These are phyloP conservation scores for Geopyxis carbonaria DNA, from an alignment of 495 filamentous ascomycete genomes.

Conservation along the genomic window DNA sequence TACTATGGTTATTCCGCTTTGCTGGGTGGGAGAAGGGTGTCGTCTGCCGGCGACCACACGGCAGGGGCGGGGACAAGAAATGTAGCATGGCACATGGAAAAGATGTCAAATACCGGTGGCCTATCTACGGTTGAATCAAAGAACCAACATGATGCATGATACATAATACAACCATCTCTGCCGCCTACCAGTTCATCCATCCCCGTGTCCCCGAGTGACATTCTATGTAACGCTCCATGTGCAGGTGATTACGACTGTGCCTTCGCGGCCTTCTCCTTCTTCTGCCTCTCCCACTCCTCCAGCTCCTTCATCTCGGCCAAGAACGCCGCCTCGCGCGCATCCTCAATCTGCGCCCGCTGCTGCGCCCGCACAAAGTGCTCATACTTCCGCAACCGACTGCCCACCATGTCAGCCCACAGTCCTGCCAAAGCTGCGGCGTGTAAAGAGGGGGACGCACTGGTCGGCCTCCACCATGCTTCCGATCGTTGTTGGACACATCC, in stretches of 20 bases:
- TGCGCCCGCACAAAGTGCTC: constrained; percentile 15
- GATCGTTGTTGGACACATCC: constrained; percentile 23
- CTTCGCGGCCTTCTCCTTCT: background rate
- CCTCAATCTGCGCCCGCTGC: constrained; percentile 9
- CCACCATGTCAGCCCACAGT: background rate
- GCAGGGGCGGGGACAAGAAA: too few species aligned
- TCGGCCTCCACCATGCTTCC: constrained; percentile 24
- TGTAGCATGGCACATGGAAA: too few species aligned
- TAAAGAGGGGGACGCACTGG: constrained; percentile 5
- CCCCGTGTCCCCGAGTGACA: too few species aligned
- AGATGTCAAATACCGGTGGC: too few species aligned
- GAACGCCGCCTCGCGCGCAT: constrained; percentile 11
- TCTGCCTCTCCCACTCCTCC: constrained; percentile 8
- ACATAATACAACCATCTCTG: too few species aligned
- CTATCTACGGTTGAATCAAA: too few species aligned
- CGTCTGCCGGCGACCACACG: too few species aligned
- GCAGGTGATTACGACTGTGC: background rate
- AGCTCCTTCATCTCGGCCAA: constrained; percentile 15
- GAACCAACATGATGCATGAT: too few species aligned
- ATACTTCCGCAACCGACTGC: constrained; percentile 18
- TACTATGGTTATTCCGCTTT: too few species aligned
- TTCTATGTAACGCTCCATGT: too few species aligned
- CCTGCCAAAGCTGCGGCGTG: background rate
- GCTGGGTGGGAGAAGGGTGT: too few species aligned
- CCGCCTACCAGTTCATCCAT: too few species aligned